phyloP scores from a whole-genome alignment of 495 filamentous ascomycete species.

The Penicillium lagena region DNA sequence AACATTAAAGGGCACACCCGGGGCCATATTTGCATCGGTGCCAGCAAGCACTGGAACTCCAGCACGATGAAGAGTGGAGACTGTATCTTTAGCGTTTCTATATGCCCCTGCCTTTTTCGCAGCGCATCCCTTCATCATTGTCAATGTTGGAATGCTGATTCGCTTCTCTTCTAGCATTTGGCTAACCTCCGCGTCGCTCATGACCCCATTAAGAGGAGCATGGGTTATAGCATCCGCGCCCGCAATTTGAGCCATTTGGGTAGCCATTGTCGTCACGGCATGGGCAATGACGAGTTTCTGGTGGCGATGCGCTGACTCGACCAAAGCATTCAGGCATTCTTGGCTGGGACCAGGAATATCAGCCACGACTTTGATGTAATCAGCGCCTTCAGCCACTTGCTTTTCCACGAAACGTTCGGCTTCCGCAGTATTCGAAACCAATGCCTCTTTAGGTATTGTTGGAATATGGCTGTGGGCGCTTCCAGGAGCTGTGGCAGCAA shows the following conservation, averaged over 20 bases:
- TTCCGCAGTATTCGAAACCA: neutral
- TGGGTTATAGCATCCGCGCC: neutral
- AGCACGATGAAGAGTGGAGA: neutral
- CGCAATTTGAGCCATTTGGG: neutral
- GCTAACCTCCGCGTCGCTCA: neutral
- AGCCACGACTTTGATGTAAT: conserved; percentile 4
- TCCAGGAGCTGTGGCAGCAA: neutral
- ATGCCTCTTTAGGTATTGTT: neutral
- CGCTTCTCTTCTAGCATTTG: neutral
- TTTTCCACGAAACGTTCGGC: neutral
- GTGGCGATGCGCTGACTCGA: neutral
- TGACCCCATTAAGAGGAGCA: neutral
- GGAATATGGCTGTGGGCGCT: conserved; percentile 1
- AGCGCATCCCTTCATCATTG: neutral
- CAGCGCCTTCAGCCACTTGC: neutral
- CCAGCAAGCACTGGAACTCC: conserved; percentile 1
- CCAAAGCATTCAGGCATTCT: conserved; percentile 1
- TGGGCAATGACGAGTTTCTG: conserved; percentile 3
- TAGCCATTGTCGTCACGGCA: neutral
- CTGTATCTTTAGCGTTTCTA: neutral
- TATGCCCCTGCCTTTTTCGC: neutral
- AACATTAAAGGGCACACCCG: neutral
- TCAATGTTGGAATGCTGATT: neutral
- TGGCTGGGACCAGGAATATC: conserved; percentile 1
- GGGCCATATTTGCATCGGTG: neutral